Percentiles rank a stretch among this genome's conserved stretches.
phyloP scores from a whole-genome alignment of 2,329 filamentous ascomycete species.

The Pseudogymnoascus sp. region DNA sequence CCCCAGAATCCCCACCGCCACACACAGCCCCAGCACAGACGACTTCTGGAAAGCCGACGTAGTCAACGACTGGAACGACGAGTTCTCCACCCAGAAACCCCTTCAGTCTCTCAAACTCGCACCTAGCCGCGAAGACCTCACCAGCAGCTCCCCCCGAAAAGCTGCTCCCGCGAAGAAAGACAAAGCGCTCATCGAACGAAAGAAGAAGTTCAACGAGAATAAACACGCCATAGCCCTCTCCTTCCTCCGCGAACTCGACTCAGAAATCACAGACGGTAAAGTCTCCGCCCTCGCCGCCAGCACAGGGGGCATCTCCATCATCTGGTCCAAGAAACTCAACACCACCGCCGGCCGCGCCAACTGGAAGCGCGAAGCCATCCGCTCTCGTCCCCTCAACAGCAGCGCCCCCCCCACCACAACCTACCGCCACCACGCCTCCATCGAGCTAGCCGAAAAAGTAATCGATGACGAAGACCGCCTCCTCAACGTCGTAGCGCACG shows the following conservation, averaged over 20 bases:
- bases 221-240: conserved; percentile 56
- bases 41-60: conserved; percentile 53
- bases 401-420: neutral
- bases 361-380: conserved; percentile 57
- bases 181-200: conserved; percentile 35
- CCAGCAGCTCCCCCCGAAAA: conserved; percentile 21
- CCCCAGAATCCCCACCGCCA: conserved; percentile 44
- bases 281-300: conserved; percentile 50
- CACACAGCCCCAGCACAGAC: conserved; percentile 47
- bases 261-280: conserved; percentile 51
- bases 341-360: conserved; percentile 71
- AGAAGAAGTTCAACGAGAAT: conserved; percentile 53
- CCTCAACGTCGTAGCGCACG: conserved; percentile 87
- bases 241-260: conserved; percentile 66
- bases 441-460: conserved; percentile 84
- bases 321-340: conserved; percentile 73
- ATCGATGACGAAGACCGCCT: conserved; percentile 71
- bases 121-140: neutral
- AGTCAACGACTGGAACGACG: conserved; percentile 58
- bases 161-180: conserved; percentile 29
- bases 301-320: conserved; percentile 63
- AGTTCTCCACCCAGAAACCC: conserved; percentile 46
- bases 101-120: conserved; percentile 12
- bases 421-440: conserved; percentile 58
- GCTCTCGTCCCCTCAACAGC: conserved; percentile 25